A percentile compares a stretch with the other conserved stretches of the same genome.
These are phyloP conservation scores for Physaria fendleri DNA, from an alignment of 345 rosid genomes.

Conservation along the genomic window DNA sequence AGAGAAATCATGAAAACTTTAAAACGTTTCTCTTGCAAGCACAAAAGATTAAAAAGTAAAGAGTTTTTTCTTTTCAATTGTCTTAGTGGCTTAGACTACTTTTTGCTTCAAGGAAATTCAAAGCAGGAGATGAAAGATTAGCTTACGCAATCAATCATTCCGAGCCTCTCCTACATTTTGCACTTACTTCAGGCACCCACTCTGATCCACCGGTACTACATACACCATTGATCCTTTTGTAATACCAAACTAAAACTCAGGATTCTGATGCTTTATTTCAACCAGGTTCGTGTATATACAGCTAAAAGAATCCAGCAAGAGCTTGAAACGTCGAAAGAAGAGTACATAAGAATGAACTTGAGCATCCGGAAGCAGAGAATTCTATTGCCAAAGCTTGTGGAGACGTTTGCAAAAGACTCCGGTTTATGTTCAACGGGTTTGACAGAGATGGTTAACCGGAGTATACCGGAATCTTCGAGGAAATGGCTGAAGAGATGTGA, in stretches of 20 bases:
- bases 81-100: constrained; percentile 76
- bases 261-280: background rate
- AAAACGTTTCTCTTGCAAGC: background rate
- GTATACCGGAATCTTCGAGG: constrained; percentile 56
- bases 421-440: constrained; percentile 51
- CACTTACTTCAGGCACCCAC: constrained; percentile 87
- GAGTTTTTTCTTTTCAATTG: constrained; percentile 5
- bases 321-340: constrained; percentile 81
- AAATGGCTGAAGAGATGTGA: constrained; percentile 49
- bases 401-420: constrained; percentile 65
- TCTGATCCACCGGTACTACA: constrained; percentile 97
- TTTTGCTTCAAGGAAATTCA: constrained; percentile 70
- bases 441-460: constrained; percentile 56
- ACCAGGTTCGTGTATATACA: constrained; percentile 78
- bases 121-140: constrained; percentile 60
- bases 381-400: constrained; percentile 70
- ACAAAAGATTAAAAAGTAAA: background rate
- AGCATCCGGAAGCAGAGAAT: constrained; percentile 66
- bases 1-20: background rate
- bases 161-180: constrained; percentile 75
- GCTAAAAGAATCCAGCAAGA: constrained; percentile 70
- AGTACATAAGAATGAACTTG: constrained; percentile 70
- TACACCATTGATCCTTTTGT: background rate
- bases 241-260: background rate
- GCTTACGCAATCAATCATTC: constrained; percentile 56